These are phyloP conservation scores for Sonneratia alba DNA, from an alignment of 345 rosid species.

Conservation along the genomic window DNA sequence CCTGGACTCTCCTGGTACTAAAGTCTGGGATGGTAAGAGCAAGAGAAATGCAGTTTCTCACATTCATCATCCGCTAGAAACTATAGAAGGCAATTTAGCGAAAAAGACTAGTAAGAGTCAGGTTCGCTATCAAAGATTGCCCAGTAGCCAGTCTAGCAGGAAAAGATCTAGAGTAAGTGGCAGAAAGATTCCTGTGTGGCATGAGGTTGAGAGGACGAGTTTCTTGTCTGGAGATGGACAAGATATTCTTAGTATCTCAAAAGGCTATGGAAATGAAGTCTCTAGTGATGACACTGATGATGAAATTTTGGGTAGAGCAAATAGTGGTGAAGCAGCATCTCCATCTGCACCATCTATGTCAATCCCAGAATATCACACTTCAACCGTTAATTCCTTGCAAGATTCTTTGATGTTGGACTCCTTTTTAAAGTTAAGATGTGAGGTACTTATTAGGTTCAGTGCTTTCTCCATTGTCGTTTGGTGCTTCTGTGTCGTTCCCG, in stretches of 20 bases:
- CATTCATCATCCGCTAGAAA: slow-evolving; percentile 97
- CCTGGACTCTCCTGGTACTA: slow-evolving; percentile 81
- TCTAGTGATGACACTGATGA: slow-evolving; percentile 66
- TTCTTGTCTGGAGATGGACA: slow-evolving; percentile 80
- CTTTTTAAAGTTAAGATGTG: slow-evolving; percentile 80
- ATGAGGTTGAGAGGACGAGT: slow-evolving; percentile 72
- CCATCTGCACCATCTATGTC: slow-evolving; percentile 46
- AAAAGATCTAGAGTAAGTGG: slow-evolving; percentile 54
- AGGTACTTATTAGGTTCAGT: slow-evolving; percentile 43
- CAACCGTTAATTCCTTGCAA: slow-evolving; percentile 31
- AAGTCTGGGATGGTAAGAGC: slow-evolving; percentile 92
- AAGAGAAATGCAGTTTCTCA: slow-evolving; percentile 67
- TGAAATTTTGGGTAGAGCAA: slow-evolving; percentile 47
- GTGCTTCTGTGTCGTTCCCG: neutral
- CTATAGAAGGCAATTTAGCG: slow-evolving; percentile 31
- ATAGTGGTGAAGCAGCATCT: slow-evolving; percentile 63
- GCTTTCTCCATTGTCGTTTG: slow-evolving; percentile 9
- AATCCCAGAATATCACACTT: slow-evolving; percentile 31
- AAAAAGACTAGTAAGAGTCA: slow-evolving; percentile 46
- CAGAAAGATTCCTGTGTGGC: slow-evolving; percentile 46
- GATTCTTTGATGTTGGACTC: slow-evolving; percentile 60
- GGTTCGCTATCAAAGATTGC: slow-evolving; percentile 35
- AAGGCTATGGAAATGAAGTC: slow-evolving; percentile 32
- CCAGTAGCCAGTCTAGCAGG: slow-evolving; percentile 44
- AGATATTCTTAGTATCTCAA: slow-evolving; percentile 39